phyloP scores from a whole-genome alignment of 2,329 filamentous ascomycete genomes.

The Cercospora nicotianae region DNA sequence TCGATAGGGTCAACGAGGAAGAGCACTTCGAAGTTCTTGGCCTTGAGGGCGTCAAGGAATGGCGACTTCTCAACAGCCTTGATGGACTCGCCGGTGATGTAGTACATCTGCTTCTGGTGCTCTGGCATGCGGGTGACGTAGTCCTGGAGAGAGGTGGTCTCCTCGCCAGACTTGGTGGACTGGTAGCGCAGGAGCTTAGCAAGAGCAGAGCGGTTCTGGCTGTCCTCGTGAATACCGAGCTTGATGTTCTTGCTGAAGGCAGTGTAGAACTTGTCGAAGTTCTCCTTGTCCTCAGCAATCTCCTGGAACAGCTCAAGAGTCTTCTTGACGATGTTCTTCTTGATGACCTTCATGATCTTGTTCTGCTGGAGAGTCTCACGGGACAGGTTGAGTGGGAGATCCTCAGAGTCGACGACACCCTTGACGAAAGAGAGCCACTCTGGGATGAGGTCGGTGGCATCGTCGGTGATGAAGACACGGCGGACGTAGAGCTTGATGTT shows the following conservation, averaged over 20 bases:
- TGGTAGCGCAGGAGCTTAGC: conserved; percentile 99
- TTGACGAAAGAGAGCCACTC: conserved; percentile 99
- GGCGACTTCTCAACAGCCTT: conserved; percentile 98
- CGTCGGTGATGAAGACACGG: conserved; percentile 99
- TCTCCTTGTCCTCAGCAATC: conserved; percentile 99
- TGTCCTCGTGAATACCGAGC: conserved; percentile 99
- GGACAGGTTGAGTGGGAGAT: conserved; percentile 97
- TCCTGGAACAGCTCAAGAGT: conserved; percentile 98
- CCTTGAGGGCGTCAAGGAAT: conserved; percentile 97
- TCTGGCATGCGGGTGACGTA: conserved; percentile 99
- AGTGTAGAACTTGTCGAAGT: conserved; percentile 99
- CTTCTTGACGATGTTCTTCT: conserved; percentile 99
- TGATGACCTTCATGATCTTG: conserved; percentile 99
- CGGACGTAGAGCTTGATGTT: conserved; percentile 99
- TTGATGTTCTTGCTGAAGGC: conserved; percentile 99
- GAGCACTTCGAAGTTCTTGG: conserved; percentile 98
- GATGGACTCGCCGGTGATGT: conserved; percentile 99
- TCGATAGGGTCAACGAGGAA: conserved; percentile 99
- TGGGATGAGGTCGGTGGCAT: conserved; percentile 97
- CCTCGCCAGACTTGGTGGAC: conserved; percentile 99
- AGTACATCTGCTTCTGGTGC: conserved; percentile 99
- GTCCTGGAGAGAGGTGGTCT: conserved; percentile 91
- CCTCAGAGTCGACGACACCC: conserved; percentile 99
- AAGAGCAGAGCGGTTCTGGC: conserved; percentile 87
- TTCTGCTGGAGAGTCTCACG: conserved; percentile 99